Conservation (phyloP, 148 eudicot species). For the Nyssa sinensis region DNA sequence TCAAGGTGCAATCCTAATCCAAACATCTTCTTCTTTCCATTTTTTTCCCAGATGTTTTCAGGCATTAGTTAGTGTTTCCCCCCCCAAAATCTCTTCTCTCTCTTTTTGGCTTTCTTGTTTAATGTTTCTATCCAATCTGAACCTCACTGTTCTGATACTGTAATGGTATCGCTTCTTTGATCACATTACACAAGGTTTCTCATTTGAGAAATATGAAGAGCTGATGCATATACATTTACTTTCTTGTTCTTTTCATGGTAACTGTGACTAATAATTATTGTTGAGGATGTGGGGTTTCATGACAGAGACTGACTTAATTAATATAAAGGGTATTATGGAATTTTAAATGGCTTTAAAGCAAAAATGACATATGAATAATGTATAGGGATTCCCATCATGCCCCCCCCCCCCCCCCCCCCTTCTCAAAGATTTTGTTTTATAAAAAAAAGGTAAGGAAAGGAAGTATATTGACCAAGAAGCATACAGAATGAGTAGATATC, state of each 20-base stretch:
- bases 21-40: neutral
- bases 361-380: no score
- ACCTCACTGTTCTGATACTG: neutral
- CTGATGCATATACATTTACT: neutral
- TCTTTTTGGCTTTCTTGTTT: neutral
- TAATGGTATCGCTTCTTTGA: constrained; percentile 5
- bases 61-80: neutral
- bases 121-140: neutral
- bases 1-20: constrained; percentile 56
- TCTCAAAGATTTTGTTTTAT: no score
- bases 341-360: neutral
- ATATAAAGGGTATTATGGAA: no score
- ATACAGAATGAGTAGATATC: neutral
- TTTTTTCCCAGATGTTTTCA: neutral
- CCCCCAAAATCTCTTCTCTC: neutral
- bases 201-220: neutral
- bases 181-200: neutral
- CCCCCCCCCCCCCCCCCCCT: no score
- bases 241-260: constrained; percentile 4
- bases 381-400: no score
- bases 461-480: no score
- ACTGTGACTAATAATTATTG: neutral
- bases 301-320: neutral
- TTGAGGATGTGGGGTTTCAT: neutral
- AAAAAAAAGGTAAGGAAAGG: neutral